Percentiles rank a stretch among this genome's conserved stretches.
phyloP scores from a whole-genome alignment of 768 basidiomycete genomes.

The Termitomyces sp. region DNA sequence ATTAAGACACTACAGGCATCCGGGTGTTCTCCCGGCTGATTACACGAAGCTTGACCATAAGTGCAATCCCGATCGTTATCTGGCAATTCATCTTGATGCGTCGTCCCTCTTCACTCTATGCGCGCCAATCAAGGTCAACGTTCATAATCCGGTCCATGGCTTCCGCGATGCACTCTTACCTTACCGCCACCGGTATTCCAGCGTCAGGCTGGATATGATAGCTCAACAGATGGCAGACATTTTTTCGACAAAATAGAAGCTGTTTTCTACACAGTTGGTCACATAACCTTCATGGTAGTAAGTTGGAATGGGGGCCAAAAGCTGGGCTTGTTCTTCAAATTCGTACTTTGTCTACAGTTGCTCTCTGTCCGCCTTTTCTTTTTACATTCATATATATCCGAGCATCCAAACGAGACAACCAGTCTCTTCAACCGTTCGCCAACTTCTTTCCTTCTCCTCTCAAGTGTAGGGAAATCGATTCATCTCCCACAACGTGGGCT shows the following conservation, averaged over 20 bases:
- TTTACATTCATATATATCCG: neutral
- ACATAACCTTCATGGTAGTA: neutral
- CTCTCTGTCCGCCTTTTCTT: neutral
- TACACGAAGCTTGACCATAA: neutral
- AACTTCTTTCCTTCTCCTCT: neutral
- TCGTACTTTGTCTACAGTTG: neutral
- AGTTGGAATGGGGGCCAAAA: neutral
- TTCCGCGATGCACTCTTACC: conserved; percentile 2
- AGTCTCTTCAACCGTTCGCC: neutral
- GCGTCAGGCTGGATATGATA: neutral
- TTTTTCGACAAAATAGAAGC: neutral
- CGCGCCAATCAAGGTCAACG: conserved; percentile 2
- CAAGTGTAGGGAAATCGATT: too few relatives aligned
- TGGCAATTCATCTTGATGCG: conserved; percentile 5
- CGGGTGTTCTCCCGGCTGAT: neutral
- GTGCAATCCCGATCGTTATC: neutral
- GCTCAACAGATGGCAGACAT: neutral
- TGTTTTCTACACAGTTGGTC: neutral
- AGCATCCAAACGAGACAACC: neutral
- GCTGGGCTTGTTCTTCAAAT: neutral
- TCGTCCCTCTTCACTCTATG: neutral
- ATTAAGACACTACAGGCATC: neutral
- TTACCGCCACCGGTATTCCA: neutral
- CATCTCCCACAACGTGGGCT: neutral
- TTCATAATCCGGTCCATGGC: neutral